Conservation (phyloP, 371 early-diverging fungal genomes). For the Rhizomucor miehei region DNA sequence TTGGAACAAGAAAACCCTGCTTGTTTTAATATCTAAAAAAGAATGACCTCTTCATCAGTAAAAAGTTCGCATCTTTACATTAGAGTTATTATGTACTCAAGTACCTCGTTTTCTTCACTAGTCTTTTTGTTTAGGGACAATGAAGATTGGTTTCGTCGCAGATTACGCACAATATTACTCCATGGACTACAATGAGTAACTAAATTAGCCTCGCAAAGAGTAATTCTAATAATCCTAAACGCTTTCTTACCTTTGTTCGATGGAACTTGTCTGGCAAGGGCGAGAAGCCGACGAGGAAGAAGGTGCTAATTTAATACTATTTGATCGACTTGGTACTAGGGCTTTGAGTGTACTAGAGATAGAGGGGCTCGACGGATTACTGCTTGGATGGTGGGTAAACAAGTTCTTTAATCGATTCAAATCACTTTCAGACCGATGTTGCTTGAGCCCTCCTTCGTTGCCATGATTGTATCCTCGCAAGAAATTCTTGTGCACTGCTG, state of each 20-base stretch:
- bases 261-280: not conserved
- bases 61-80: not conserved
- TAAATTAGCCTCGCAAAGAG: too few species aligned
- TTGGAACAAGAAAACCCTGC: not conserved
- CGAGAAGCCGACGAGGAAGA: not conserved
- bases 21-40: not conserved
- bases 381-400: slow-evolving; percentile 11
- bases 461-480: not conserved
- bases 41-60: not conserved
- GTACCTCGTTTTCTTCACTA: not conserved
- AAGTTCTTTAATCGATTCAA: slow-evolving; percentile 17
- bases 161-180: not conserved
- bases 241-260: not conserved
- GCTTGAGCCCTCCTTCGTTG: slow-evolving; percentile 14
- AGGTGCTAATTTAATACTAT: not conserved
- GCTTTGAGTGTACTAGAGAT: slow-evolving; percentile 2
- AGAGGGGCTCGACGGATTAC: not conserved
- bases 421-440: slow-evolving; percentile 38
- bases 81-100: not conserved
- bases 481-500: not conserved
- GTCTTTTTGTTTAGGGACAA: not conserved
- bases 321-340: slow-evolving; percentile 3
- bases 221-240: not conserved
- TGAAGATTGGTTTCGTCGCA: not conserved
- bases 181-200: too few species aligned